Base-by-base conservation (phyloP, 1,284 basidiomycete species). In the Amylostereum chailletii region DNA sequence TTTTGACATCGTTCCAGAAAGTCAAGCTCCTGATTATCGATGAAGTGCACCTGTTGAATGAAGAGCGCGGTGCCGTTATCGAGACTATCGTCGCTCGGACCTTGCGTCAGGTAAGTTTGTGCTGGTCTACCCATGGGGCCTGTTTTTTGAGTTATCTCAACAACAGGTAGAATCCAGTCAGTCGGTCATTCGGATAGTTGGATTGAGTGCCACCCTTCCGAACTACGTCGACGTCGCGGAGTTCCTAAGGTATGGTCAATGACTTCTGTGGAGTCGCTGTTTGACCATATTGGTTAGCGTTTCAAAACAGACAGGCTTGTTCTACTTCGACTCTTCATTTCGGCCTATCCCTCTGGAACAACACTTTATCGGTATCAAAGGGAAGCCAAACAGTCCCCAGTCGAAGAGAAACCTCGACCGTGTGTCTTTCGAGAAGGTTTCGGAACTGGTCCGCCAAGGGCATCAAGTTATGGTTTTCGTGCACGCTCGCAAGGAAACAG, bases 381-480 rank as follows among this genome's bases (percentile, higher is more conserved):
- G 96, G n/a, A 99, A 97, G 66, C 71, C 87, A 0, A 83, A 87
- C 42, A 89, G 85, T 51, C 61, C 71, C 0, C 75, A 76, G 36
- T 83, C 87, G n/a, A 86, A 83, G 54, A 88, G 82, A 58, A 96
- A 95, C 59, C 76, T 99, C 49, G 96, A 99, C 65, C 75, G 76
- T 34, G 92, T 94, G 30, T 85, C 91, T 2, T 99, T 90, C 60
- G 80, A 96, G 59, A 98, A 97, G 68, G 90, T 94, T 6, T 77
- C 83, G 0, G 85, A 89, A 42, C 72, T 96, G 6, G 88, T 96
- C 10, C 75, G 71, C 45, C 80, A 85, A 59, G 94, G 93, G 0
- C 96, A 99, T 66, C 96, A 99, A 66, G 94, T 98, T 51, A 99
- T 99, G 95, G 93, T 99, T 0, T 99, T 99, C 49, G 96, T 99